Conservation (phyloP, 208 protist species). For the Novymonas esmeraldas region DNA sequence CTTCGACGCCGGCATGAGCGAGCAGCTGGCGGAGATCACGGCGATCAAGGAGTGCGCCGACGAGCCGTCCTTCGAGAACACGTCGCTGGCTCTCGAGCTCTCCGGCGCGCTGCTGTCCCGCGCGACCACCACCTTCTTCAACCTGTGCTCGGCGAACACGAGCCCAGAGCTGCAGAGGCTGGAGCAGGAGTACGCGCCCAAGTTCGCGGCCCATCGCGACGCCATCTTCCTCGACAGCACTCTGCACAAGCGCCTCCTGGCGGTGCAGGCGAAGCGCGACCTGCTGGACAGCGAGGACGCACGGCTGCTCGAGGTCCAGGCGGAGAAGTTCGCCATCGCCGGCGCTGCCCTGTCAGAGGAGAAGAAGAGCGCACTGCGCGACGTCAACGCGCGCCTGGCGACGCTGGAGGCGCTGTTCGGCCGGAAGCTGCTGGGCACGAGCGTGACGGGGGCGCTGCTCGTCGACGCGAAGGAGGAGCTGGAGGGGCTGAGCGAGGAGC, state of each 20-base stretch:
- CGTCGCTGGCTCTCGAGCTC: conserved; percentile 48
- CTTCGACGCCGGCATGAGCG: conserved; percentile 44
- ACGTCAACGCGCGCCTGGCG: conserved; percentile 44
- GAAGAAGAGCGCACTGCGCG: conserved; percentile 38
- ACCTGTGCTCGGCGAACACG: conserved; percentile 50
- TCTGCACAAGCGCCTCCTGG: conserved; percentile 46
- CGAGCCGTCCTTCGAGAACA: conserved; percentile 56
- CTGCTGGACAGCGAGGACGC: conserved; percentile 36
- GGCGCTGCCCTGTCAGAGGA: conserved; percentile 39
- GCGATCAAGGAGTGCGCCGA: conserved; percentile 38
- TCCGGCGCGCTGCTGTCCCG: conserved; percentile 35
- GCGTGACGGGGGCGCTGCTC: conserved; percentile 27
- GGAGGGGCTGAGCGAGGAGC: conserved; percentile 33
- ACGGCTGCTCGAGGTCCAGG: conserved; percentile 37
- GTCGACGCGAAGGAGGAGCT: conserved; percentile 39
- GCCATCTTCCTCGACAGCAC: conserved; percentile 47
- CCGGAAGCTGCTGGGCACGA: conserved; percentile 43
- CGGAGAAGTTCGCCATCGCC: conserved; percentile 40
- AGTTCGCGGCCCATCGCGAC: conserved; percentile 43
- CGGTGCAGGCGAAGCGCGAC: conserved; percentile 30
- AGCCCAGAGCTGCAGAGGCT: conserved; percentile 44
- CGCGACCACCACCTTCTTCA: conserved; percentile 36
- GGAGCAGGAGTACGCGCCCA: conserved; percentile 45
- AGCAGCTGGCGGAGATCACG: conserved; percentile 50
- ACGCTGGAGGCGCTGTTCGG: conserved; percentile 40